Conservation (phyloP, 306 rosid species). For the Trichosanthes truncata region DNA sequence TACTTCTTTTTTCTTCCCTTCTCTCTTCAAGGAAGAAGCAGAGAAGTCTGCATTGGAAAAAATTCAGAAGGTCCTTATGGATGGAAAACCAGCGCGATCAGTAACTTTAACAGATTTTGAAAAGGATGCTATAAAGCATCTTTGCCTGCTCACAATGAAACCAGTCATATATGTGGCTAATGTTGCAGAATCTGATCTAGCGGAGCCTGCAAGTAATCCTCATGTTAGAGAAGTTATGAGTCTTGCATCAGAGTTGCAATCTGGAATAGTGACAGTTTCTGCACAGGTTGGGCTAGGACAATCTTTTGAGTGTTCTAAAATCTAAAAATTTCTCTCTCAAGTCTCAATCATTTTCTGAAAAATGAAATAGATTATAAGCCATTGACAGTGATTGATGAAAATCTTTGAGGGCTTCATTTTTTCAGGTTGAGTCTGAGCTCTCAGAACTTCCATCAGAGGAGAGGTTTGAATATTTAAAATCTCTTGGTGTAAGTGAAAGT, state of each 20-base stretch:
- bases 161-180: conserved; percentile 84
- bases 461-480: conserved; percentile 74
- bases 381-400: not conserved
- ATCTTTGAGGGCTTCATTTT: conserved; percentile 13
- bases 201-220: conserved; percentile 55
- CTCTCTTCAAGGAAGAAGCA: conserved; percentile 68
- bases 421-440: conserved; percentile 96
- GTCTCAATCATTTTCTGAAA: not conserved
- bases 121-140: conserved; percentile 66
- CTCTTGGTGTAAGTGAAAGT: conserved; percentile 88
- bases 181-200: conserved; percentile 86
- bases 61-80: conserved; percentile 68
- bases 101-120: conserved; percentile 72
- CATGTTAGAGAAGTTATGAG: conserved; percentile 51
- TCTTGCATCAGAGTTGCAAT: conserved; percentile 69
- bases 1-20: not conserved
- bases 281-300: conserved; percentile 55
- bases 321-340: not conserved
- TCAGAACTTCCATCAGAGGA: conserved; percentile 78
- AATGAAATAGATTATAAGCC: not conserved
- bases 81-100: conserved; percentile 93
- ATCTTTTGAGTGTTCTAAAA: not conserved
- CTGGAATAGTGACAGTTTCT: conserved; percentile 80
- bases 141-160: conserved; percentile 89
- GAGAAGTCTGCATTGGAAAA: conserved; percentile 79